Evolutionary conservation across 805 yeast species (phyloP).

Genomic region (Jamesozyma gamospora): DNA sequence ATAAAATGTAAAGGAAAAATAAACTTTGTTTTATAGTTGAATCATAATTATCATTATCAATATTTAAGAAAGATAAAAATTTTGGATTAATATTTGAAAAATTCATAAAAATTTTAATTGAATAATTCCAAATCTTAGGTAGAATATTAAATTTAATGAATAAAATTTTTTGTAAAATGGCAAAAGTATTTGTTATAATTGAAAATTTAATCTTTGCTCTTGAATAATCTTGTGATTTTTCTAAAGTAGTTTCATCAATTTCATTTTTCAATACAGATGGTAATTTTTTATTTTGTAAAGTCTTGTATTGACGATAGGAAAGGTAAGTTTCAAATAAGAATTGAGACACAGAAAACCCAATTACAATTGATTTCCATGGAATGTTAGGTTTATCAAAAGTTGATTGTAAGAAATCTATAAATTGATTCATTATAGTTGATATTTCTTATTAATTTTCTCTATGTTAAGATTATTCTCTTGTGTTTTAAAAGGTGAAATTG

Average conservation of each 20-base stretch:
- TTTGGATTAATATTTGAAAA: constrained; percentile 33
- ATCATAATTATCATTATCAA: constrained; percentile 24
- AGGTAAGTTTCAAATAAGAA: constrained; percentile 67
- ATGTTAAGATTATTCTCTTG: too few species aligned
- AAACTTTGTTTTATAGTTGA: constrained; percentile 67
- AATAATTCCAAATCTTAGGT: constrained; percentile 48
- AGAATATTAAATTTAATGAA: constrained; percentile 51
- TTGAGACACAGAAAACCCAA: constrained; percentile 67
- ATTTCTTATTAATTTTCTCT: too few species aligned
- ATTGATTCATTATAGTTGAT: too few species aligned
- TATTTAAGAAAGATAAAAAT: constrained; percentile 12
- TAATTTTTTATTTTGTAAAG: constrained; percentile 42
- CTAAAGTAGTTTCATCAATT: constrained; percentile 62
- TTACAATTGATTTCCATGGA: constrained; percentile 70
- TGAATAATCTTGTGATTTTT: constrained; percentile 68
- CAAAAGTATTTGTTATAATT: constrained; percentile 42
- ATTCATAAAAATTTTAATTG: constrained; percentile 3
- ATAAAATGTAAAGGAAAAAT: constrained; percentile 46
- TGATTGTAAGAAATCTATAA: constrained; percentile 26
- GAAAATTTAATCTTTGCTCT: constrained; percentile 68
- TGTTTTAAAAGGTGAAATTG: too few species aligned
- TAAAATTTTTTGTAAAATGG: constrained; percentile 46
- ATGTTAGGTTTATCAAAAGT: constrained; percentile 57
- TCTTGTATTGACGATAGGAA: constrained; percentile 66
- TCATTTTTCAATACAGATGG: constrained; percentile 64